These are phyloP conservation scores for Entomortierella chlamydospora DNA, from an alignment of 192 early-diverging fungal species.

Conservation along the genomic window DNA sequence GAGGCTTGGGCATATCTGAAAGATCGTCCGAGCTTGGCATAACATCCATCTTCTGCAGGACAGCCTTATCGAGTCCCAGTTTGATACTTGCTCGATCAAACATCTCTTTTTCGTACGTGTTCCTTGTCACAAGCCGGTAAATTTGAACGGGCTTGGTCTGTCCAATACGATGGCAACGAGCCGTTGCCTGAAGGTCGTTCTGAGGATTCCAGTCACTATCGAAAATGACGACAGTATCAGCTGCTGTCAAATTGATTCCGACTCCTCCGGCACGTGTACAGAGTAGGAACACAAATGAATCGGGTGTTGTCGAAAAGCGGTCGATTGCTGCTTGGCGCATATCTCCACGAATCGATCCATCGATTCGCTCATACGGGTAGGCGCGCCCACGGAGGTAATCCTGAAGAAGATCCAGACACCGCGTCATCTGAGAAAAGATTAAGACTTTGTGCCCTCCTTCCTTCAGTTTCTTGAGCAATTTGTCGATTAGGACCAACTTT, in stretches of 20 bases:
- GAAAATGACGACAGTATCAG: slow-evolving; percentile 90
- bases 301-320: slow-evolving; percentile 79
- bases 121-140: slow-evolving; percentile 80
- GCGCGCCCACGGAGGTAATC: slow-evolving; percentile 82
- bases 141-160: slow-evolving; percentile 88
- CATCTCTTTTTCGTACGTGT: slow-evolving; percentile 92
- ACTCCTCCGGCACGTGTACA: slow-evolving; percentile 90
- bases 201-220: slow-evolving; percentile 93
- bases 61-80: slow-evolving; percentile 82
- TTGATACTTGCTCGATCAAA: slow-evolving; percentile 92
- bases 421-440: slow-evolving; percentile 91
- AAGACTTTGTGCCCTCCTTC: slow-evolving; percentile 86
- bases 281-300: slow-evolving; percentile 88
- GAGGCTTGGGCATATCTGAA: slow-evolving; percentile 59
- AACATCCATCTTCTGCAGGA: slow-evolving; percentile 82
- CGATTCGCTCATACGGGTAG: slow-evolving; percentile 84
- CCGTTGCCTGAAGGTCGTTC: slow-evolving; percentile 89
- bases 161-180: slow-evolving; percentile 87
- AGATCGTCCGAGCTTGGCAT: slow-evolving; percentile 58
- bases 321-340: slow-evolving; percentile 88
- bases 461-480: slow-evolving; percentile 78
- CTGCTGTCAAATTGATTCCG: slow-evolving; percentile 89
- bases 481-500: slow-evolving; percentile 87
- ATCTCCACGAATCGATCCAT: slow-evolving; percentile 82
- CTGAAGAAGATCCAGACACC: slow-evolving; percentile 82